phyloP scores from a whole-genome alignment of 1,284 basidiomycete species.

The Cronartium ribicola region DNA sequence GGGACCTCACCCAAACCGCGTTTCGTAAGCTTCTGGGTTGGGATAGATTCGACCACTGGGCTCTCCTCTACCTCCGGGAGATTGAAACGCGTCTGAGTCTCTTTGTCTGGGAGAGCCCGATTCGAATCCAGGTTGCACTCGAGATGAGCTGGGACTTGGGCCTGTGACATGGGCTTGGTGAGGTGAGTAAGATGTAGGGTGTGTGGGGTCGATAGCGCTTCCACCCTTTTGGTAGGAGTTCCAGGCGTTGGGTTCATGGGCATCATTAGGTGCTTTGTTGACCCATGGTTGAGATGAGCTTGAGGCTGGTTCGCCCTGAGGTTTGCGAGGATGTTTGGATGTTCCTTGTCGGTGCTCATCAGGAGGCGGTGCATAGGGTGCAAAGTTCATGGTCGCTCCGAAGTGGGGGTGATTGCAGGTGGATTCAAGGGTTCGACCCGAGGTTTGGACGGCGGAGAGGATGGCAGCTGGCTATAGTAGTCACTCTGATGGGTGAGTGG shows the following conservation, averaged over 20 bases:
- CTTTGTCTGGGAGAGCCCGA: neutral
- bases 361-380: slow-evolving; percentile 39
- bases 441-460: neutral
- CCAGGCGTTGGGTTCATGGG: slow-evolving; percentile 25
- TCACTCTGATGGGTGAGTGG: too few relatives aligned
- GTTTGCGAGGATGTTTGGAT: slow-evolving; percentile 4
- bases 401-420: slow-evolving; percentile 30
- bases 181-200: neutral
- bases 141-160: neutral
- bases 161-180: neutral
- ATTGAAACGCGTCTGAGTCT: neutral
- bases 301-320: neutral
- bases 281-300: neutral
- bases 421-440: neutral
- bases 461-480: neutral
- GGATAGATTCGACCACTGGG: slow-evolving; percentile 3
- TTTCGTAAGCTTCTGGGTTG: slow-evolving; percentile 38
- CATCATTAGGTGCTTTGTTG: slow-evolving; percentile 7
- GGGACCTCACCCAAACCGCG: slow-evolving; percentile 32
- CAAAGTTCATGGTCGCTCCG: slow-evolving; percentile 28
- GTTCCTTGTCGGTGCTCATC: slow-evolving; percentile 20
- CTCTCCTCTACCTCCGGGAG: neutral
- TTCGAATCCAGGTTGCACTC: neutral
- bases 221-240: slow-evolving; percentile 34
- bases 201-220: slow-evolving; percentile 5